Conservation (phyloP, 768 basidiomycete species). For the Rhodotorula kratochvilovae region DNA sequence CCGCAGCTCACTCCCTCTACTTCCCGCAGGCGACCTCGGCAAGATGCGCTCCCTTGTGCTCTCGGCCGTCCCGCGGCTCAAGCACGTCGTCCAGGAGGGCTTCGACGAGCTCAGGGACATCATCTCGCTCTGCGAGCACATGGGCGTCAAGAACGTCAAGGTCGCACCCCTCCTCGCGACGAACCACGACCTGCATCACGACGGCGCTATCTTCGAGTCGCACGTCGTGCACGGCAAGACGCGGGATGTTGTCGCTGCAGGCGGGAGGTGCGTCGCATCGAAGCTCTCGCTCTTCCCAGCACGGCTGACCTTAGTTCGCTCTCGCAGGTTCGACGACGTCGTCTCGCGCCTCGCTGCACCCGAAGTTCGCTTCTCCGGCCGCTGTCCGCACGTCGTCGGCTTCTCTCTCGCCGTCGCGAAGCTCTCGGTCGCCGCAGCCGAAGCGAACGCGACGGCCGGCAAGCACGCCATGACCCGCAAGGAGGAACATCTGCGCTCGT, state of each 20-base stretch:
- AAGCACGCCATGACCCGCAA: constrained; percentile 8
- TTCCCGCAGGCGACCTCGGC: constrained; percentile 21
- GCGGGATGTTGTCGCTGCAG: constrained; percentile 45
- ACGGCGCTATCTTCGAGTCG: constrained; percentile 42
- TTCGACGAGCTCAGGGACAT: constrained; percentile 41
- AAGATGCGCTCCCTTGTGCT: constrained; percentile 35
- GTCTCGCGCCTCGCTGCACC: constrained; percentile 41
- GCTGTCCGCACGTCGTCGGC: constrained; percentile 39
- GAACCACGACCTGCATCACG: constrained; percentile 41
- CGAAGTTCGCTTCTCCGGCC: constrained; percentile 34
- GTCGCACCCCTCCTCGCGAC: constrained; percentile 41
- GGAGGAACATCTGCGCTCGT: constrained; percentile 34
- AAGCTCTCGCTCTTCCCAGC: no score
- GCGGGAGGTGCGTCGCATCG: constrained; percentile 40
- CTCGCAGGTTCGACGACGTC: constrained; percentile 44
- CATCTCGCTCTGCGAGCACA: constrained; percentile 26
- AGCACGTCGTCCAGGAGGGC: constrained; percentile 39
- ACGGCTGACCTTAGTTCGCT: not conserved
- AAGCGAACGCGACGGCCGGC: constrained; percentile 23
- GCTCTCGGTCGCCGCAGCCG: constrained; percentile 39
- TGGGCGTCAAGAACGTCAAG: constrained; percentile 42
- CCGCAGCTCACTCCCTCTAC: no score
- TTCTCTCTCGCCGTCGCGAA: constrained; percentile 39
- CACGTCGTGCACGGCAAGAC: constrained; percentile 33
- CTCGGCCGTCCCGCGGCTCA: constrained; percentile 20